Evolutionary conservation across 1,284 basidiomycete genomes (phyloP).

Genomic region (Somion occarium): DNA sequence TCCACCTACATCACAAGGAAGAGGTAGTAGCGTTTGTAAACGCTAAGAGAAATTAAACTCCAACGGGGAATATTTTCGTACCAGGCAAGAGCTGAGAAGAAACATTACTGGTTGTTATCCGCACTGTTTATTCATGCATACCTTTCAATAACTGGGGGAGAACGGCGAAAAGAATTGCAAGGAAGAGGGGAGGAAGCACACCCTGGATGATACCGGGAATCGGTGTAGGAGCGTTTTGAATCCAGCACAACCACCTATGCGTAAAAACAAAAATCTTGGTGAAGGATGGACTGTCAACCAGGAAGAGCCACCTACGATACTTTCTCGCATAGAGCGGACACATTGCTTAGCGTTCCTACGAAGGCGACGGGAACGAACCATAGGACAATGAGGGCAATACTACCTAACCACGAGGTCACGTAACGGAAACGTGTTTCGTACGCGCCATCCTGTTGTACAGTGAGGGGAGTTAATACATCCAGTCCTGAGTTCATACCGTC

Average conservation of each 20-base stretch:
- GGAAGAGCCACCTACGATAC: constrained; percentile 30
- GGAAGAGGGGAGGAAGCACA: constrained; percentile 63
- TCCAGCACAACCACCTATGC: constrained; percentile 57
- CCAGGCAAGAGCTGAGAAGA: constrained; percentile 47
- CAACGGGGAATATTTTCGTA: constrained; percentile 72
- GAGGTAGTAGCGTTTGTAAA: constrained; percentile 74
- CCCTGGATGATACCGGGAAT: constrained; percentile 65
- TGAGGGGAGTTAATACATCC: not conserved
- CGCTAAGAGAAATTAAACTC: constrained; percentile 67
- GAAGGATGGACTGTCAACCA: not conserved
- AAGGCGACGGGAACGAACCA: constrained; percentile 63
- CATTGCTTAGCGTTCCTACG: constrained; percentile 44
- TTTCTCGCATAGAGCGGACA: constrained; percentile 37
- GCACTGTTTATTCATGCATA: constrained; percentile 24
- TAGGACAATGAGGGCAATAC: constrained; percentile 55
- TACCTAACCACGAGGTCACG: constrained; percentile 40
- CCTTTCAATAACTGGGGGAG: constrained; percentile 66
- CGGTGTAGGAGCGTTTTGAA: constrained; percentile 45
- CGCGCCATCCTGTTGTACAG: constrained; percentile 30
- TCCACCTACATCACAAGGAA: constrained; percentile 73
- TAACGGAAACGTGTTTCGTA: constrained; percentile 43
- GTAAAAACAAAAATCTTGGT: not conserved
- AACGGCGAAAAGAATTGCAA: constrained; percentile 67
- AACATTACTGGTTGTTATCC: not conserved
- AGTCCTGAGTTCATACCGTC: not conserved